Base-by-base conservation (phyloP, 2,329 filamentous ascomycete genomes). In the Chrysosporium keratinophilum region DNA sequence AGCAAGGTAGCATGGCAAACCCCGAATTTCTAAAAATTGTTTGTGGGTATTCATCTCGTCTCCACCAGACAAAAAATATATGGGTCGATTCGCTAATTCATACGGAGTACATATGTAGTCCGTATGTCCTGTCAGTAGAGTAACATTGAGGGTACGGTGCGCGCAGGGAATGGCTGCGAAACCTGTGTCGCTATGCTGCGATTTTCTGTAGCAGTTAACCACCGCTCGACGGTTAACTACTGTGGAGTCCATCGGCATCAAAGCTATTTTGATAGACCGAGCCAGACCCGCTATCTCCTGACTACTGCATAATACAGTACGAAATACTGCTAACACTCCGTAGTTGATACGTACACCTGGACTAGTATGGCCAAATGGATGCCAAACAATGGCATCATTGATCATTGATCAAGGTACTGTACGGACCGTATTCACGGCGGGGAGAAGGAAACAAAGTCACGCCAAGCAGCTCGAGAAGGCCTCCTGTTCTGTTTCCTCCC, bases 101-200 rank as follows among this genome's bases (percentile, higher is more conserved):
- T 28, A 28, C 23, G 23, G 23, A 28, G 7, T 28, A 28, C 23
- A 28, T 28, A 33, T 23, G 6, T 42, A n/a, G 35, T 37, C 19
- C 39, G 37, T 34, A 42, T 41, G 20, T 33, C 31, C 19, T 44
- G 14, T 51, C n/a, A 1, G 20, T 28, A 44, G 50, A 51, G 50
- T 52, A 52, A 39, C 50, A 44, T 52, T 39, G 28, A 17, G 33
- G 23, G 14, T 20, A n/a, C 33, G 10, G 15, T 15, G 28, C 39
- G 17, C 12, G 41, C 50, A 52, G 50, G 41, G 31, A 52, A 51
- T 37, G 44, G 9, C 45, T 39, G 41, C 50, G 41, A 52, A 14
- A 31, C 44, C 39, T 45, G 50, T 44, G 6, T 45, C 50, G 28
- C 39, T 44, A 39, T 28, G 23, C 35, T 52, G 37, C 40, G 41